Evolutionary conservation across 2,329 filamentous ascomycete species (phyloP).

Genomic region (Zopfia rhizophila): DNA sequence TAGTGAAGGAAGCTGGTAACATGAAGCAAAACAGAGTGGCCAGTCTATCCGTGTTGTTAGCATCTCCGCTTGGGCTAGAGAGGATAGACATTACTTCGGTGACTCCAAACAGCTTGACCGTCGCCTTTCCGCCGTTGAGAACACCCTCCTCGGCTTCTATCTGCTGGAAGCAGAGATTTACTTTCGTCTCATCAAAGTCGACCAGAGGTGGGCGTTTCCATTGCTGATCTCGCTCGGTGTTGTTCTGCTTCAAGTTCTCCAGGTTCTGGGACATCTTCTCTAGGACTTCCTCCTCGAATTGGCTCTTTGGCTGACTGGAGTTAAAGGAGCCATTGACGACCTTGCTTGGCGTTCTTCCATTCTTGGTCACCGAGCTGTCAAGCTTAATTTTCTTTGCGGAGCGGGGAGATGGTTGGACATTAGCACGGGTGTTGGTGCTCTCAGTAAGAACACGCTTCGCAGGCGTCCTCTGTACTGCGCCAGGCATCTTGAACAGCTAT

Average conservation of each 20-base stretch:
- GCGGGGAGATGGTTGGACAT: conserved; percentile 57
- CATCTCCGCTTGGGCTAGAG: neutral
- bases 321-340: conserved; percentile 66
- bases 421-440: conserved; percentile 56
- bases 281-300: conserved; percentile 92
- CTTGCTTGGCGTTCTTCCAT: conserved; percentile 72
- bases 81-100: conserved; percentile 68
- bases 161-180: conserved; percentile 89
- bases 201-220: conserved; percentile 78
- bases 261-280: conserved; percentile 98
- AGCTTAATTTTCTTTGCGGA: conserved; percentile 85
- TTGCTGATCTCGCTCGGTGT: conserved; percentile 90
- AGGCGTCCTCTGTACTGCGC: conserved; percentile 47
- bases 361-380: conserved; percentile 67
- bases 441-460: conserved; percentile 60
- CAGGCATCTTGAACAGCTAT: conserved; percentile 39
- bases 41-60: conserved; percentile 58
- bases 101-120: conserved; percentile 93
- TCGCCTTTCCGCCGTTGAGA: conserved; percentile 77
- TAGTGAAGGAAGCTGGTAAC: conserved; percentile 97
- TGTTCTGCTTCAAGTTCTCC: conserved; percentile 82
- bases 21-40: conserved; percentile 93
- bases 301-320: conserved; percentile 87
- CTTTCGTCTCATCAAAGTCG: conserved; percentile 70
- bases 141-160: conserved; percentile 95